Percentiles rank a stretch among this genome's conserved stretches.
Conservation (phyloP, 2,329 filamentous ascomycete genomes). For the Colletotrichum neosansevieriae region DNA sequence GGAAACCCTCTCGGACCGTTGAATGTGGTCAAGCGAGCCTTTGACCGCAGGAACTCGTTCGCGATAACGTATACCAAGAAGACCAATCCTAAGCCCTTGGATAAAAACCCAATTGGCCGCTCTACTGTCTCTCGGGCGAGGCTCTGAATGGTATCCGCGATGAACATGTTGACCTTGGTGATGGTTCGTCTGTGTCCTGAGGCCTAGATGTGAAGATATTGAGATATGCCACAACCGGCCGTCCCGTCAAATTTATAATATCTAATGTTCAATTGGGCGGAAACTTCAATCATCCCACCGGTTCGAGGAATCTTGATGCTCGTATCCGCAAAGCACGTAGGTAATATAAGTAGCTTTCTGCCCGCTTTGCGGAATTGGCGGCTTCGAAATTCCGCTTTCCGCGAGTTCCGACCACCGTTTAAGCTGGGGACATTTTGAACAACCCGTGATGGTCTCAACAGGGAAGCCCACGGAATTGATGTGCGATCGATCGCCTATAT, state of each 20-base stretch:
- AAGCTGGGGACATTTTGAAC: too few relatives aligned
- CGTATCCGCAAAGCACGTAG: background rate
- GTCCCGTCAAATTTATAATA: slow-evolving; percentile 3
- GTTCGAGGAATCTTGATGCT: background rate
- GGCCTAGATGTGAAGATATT: background rate
- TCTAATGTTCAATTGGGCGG: background rate
- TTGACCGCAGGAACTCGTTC: slow-evolving; percentile 60
- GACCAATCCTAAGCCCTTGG: slow-evolving; percentile 19
- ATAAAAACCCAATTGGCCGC: slow-evolving; percentile 42
- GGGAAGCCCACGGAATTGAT: too few relatives aligned
- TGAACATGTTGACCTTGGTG: slow-evolving; percentile 42
- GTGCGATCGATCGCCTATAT: too few relatives aligned
- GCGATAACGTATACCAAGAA: slow-evolving; percentile 58
- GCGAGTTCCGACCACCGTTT: background rate
- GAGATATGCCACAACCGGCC: background rate
- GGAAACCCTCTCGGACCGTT: slow-evolving; percentile 63
- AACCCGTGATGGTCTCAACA: too few relatives aligned
- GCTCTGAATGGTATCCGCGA: slow-evolving; percentile 44
- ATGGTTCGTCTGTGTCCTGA: background rate
- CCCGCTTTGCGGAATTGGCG: background rate
- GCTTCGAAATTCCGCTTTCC: slow-evolving; percentile 7
- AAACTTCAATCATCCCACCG: background rate
- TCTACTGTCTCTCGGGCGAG: slow-evolving; percentile 39
- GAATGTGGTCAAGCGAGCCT: slow-evolving; percentile 59
- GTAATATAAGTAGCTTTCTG: background rate